A percentile compares a stretch with the other conserved stretches of the same genome.
phyloP scores from a whole-genome alignment of 2,329 filamentous ascomycete genomes.

The Nemania sp. region DNA sequence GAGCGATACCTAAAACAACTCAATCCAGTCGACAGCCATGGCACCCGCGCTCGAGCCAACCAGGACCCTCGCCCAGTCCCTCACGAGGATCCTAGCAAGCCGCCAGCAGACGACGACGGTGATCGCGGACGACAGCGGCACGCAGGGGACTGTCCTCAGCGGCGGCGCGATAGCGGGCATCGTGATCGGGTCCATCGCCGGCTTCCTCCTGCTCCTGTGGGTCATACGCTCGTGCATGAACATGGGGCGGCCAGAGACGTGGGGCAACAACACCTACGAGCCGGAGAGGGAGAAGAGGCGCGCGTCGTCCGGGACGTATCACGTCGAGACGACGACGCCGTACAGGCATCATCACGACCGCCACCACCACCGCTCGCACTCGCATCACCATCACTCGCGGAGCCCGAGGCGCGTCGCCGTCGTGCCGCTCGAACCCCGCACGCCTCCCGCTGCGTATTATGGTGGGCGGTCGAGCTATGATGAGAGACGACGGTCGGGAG shows the following conservation, averaged over 20 bases:
- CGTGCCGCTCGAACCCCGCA: conserved; percentile 32
- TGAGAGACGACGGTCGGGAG: conserved; percentile 31
- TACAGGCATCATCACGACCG: too few relatives aligned
- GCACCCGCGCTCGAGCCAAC: conserved; percentile 32
- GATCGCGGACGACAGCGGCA: conserved; percentile 14
- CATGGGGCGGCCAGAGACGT: conserved; percentile 38
- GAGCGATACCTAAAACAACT: too few relatives aligned
- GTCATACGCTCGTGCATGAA: conserved; percentile 52
- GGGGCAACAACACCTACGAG: conserved; percentile 37
- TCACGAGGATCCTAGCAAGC: conserved; percentile 31
- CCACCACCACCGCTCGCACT: conserved; percentile 31
- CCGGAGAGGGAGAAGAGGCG: conserved; percentile 34
- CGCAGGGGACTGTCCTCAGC: conserved; percentile 39
- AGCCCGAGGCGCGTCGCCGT: conserved; percentile 27
- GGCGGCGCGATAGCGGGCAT: conserved; percentile 58
- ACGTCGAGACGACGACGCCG: conserved; percentile 12
- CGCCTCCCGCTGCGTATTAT: conserved; percentile 35
- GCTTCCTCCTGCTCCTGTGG: conserved; percentile 53
- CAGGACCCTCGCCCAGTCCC: conserved; percentile 31
- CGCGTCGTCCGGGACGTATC: not conserved
- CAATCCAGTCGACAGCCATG: conserved; percentile 23
- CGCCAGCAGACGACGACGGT: conserved; percentile 39
- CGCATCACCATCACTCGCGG: conserved; percentile 27
- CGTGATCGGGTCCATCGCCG: conserved; percentile 53
- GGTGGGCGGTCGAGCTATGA: conserved; percentile 19